phyloP scores from a whole-genome alignment of 2,329 filamentous ascomycete species.

The Keithomyces neogunnii region DNA sequence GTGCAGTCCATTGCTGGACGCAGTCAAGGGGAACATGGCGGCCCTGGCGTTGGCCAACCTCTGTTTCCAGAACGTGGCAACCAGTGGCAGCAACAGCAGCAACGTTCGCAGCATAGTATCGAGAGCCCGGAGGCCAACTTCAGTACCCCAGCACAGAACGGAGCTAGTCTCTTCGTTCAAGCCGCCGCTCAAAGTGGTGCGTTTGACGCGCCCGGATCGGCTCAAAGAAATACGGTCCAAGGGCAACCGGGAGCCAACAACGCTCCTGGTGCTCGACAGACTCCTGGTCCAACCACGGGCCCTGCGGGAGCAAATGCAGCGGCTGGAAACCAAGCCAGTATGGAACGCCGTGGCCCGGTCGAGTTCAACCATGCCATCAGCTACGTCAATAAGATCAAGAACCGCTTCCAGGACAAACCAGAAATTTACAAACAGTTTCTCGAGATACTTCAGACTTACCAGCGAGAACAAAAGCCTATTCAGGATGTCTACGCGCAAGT shows the following conservation, averaged over 20 bases:
- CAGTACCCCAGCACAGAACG: conserved; percentile 46
- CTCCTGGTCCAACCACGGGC: conserved; percentile 48
- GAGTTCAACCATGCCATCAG: conserved; percentile 99
- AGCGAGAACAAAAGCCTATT: conserved; percentile 95
- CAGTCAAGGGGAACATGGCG: conserved; percentile 33
- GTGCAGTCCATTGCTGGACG: conserved; percentile 71
- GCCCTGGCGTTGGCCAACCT: conserved; percentile 28
- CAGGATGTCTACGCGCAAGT: conserved; percentile 98
- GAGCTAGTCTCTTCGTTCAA: conserved; percentile 37
- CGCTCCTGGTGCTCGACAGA: conserved; percentile 43
- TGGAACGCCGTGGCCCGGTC: conserved; percentile 86
- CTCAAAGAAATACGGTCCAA: conserved; percentile 23
- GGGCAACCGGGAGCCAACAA: conserved; percentile 32
- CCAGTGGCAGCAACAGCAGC: conserved; percentile 50
- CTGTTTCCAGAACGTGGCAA: conserved; percentile 39
- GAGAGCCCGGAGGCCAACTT: conserved; percentile 57
- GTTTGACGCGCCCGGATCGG: conserved; percentile 22
- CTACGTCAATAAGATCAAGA: conserved; percentile 99
- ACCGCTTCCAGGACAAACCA: conserved; percentile 90
- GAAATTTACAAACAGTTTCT: conserved; percentile 99
- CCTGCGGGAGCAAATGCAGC: conserved; percentile 55
- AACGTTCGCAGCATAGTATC: conserved; percentile 47
- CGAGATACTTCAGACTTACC: conserved; percentile 96
- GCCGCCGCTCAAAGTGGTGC: conserved; percentile 27
- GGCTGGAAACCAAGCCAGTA: conserved; percentile 48